These are phyloP conservation scores for Aspergillus fructus DNA, from an alignment of 2,329 filamentous ascomycete species.

Conservation along the genomic window DNA sequence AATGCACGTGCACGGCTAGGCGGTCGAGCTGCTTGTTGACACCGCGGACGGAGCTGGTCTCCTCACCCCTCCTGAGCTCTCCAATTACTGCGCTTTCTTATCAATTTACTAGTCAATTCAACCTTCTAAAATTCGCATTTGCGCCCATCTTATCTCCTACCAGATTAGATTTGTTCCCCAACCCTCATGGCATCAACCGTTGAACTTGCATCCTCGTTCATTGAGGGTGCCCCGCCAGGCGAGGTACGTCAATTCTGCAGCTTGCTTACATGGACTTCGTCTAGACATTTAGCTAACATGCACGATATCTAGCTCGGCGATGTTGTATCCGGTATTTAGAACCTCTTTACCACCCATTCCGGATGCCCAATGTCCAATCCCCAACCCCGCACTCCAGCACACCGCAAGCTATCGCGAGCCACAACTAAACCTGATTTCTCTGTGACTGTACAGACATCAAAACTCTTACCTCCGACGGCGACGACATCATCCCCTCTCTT, in stretches of 20 bases:
- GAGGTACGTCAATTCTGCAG: slow-evolving; percentile 63
- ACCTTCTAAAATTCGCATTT: background rate
- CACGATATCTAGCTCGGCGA: slow-evolving; percentile 68
- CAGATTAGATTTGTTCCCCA: background rate
- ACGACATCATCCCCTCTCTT: slow-evolving; percentile 68
- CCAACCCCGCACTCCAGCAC: slow-evolving; percentile 9
- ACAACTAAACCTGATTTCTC: slow-evolving; percentile 19
- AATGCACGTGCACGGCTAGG: slow-evolving; percentile 23
- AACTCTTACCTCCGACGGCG: slow-evolving; percentile 69
- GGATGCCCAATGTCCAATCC: background rate
- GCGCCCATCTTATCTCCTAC: background rate
- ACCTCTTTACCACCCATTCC: background rate
- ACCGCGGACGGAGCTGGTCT: slow-evolving; percentile 11
- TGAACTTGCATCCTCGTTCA: slow-evolving; percentile 75
- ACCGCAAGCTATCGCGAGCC: slow-evolving; percentile 14
- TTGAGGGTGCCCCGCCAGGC: slow-evolving; percentile 91
- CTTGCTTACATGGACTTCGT: background rate
- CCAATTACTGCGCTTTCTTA: background rate
- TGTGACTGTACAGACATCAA: slow-evolving; percentile 71
- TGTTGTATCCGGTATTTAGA: slow-evolving; percentile 72
- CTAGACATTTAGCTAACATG: slow-evolving; percentile 14
- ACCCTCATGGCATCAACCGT: slow-evolving; percentile 46
- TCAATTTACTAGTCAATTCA: background rate
- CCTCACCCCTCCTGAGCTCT: slow-evolving; percentile 9
- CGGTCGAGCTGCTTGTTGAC: slow-evolving; percentile 24